These are phyloP conservation scores for Starmerella ratchasimensis DNA, from an alignment of 805 yeast species.

Conservation along the genomic window DNA sequence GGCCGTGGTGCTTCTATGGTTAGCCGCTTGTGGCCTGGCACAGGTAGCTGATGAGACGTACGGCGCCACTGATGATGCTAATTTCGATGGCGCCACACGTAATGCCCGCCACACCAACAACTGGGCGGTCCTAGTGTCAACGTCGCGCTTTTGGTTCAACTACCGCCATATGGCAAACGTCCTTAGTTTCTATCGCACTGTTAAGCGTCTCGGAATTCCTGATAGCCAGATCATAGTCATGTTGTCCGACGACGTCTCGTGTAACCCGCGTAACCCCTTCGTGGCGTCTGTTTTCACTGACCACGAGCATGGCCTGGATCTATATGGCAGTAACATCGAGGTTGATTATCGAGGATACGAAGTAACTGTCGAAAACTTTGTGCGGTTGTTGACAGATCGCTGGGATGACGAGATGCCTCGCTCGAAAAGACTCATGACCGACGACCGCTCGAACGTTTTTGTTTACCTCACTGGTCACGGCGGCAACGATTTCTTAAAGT, in stretches of 20 bases:
- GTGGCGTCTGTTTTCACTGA: conserved; percentile 95
- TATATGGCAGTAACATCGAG: conserved; percentile 88
- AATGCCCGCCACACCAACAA: conserved; percentile 40
- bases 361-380: conserved; percentile 92
- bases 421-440: conserved; percentile 78
- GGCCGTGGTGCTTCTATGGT: too few species aligned
- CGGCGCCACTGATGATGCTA: too few species aligned
- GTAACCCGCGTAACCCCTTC: conserved; percentile 89
- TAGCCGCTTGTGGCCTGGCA: too few species aligned
- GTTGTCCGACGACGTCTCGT: conserved; percentile 94
- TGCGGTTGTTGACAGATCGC: conserved; percentile 83
- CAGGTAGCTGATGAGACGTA: too few species aligned
- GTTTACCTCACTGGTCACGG: conserved; percentile 98
- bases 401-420: conserved; percentile 93
- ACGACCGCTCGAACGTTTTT: conserved; percentile 86
- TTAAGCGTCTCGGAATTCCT: conserved; percentile 90
- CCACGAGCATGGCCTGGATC: conserved; percentile 78
- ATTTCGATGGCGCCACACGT: too few species aligned
- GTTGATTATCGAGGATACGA: conserved; percentile 97
- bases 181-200: conserved; percentile 85
- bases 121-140: conserved; percentile 85
- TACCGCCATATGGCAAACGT: conserved; percentile 97
- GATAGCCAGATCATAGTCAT: conserved; percentile 92
- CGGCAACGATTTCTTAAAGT: conserved; percentile 91
- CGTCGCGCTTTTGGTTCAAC: conserved; percentile 97